phyloP scores from a whole-genome alignment of 1,284 basidiomycete species.

The Ustilago loliicola region DNA sequence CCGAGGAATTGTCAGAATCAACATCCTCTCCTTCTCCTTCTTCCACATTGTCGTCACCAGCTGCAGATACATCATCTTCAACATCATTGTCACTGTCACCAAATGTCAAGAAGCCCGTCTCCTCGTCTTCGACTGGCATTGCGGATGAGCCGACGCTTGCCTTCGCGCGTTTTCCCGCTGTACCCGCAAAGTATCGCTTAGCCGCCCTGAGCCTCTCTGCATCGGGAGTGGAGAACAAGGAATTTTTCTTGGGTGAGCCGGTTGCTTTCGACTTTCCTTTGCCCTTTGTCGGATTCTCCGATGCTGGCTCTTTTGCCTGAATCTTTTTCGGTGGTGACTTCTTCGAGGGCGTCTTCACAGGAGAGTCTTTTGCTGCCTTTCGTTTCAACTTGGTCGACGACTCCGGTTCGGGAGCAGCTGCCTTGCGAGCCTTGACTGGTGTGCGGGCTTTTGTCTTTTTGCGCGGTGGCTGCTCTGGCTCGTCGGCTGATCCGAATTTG shows the following conservation, averaged over 20 bases:
- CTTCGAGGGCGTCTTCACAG: conserved; percentile 7
- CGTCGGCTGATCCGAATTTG: not conserved
- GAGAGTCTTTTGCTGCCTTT: conserved; percentile 10
- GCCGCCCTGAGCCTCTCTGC: conserved; percentile 15
- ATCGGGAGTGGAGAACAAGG: conserved; percentile 10
- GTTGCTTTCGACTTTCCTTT: conserved; percentile 1
- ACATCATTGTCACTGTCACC: conserved; percentile 8
- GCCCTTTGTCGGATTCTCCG: conserved; percentile 4
- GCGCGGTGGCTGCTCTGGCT: conserved; percentile 28
- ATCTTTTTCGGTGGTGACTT: not conserved
- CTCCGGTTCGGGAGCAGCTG: not conserved
- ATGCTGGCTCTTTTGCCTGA: not conserved
- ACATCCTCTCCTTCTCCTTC: not conserved
- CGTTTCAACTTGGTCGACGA: conserved; percentile 11
- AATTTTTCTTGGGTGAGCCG: conserved; percentile 3
- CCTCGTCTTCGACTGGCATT: conserved; percentile 22
- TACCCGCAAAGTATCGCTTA: conserved; percentile 34
- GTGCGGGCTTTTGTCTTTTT: conserved; percentile 21
- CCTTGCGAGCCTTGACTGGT: conserved; percentile 7
- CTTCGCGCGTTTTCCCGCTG: conserved; percentile 4
- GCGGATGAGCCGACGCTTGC: conserved; percentile 13
- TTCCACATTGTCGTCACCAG: not conserved
- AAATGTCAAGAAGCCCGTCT: conserved; percentile 3
- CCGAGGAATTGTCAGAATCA: conserved; percentile 24
- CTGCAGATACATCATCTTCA: conserved; percentile 3